phyloP scores from a whole-genome alignment of 1,139 yeast species.

The Hansenula anomala region DNA sequence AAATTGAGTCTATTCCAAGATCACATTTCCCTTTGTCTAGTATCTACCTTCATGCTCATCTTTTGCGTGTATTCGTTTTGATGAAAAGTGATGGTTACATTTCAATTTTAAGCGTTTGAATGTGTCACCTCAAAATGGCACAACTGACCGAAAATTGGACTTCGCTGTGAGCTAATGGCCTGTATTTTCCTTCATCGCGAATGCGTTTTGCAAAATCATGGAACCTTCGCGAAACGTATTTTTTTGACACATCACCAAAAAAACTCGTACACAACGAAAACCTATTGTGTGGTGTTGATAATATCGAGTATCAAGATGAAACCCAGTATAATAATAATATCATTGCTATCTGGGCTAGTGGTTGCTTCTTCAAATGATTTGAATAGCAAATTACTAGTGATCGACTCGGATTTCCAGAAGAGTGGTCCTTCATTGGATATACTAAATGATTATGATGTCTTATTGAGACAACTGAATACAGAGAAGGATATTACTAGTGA shows the following conservation, averaged over 20 bases:
- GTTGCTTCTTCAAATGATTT: background rate
- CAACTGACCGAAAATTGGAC: too few species aligned
- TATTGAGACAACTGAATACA: background rate
- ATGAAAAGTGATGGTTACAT: too few species aligned
- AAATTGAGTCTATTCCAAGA: too few species aligned
- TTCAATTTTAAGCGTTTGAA: too few species aligned
- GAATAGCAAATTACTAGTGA: background rate
- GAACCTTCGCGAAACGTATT: background rate
- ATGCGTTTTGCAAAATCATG: background rate
- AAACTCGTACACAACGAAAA: too few species aligned
- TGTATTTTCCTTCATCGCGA: background rate
- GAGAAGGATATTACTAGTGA: too few species aligned
- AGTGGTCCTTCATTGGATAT: constrained; percentile 1
- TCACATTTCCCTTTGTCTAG: too few species aligned
- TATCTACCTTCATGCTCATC: too few species aligned
- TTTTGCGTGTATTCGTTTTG: too few species aligned
- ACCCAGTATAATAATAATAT: background rate
- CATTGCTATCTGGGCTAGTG: background rate
- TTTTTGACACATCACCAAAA: constrained; percentile 1
- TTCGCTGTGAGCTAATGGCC: too few species aligned
- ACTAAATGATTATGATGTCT: background rate
- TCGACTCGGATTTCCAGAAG: background rate
- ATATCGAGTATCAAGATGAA: background rate
- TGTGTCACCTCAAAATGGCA: too few species aligned
- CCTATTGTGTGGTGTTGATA: too few species aligned